phyloP scores from a whole-genome alignment of 1,139 yeast species.

The Protomyces gravidus region DNA sequence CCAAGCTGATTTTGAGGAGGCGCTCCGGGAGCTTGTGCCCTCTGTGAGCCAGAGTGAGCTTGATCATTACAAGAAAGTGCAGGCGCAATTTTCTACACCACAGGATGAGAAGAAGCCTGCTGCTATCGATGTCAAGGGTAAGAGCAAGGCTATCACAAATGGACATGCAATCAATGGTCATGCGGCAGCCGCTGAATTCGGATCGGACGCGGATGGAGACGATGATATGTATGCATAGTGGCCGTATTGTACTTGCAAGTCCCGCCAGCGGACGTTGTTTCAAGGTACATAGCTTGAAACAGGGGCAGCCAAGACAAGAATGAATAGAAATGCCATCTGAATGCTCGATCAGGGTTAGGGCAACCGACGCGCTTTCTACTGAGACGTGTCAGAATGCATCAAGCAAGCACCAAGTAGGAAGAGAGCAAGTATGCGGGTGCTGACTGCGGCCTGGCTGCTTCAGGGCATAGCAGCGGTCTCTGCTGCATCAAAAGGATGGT shows the following conservation, averaged over 20 bases:
- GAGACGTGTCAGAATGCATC: too few relatives aligned
- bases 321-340: background rate
- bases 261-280: too few relatives aligned
- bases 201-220: slow-evolving; percentile 6
- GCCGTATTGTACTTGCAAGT: too few relatives aligned
- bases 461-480: slow-evolving; percentile 6
- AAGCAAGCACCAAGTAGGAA: too few relatives aligned
- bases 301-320: background rate
- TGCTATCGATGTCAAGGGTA: slow-evolving; percentile 12
- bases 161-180: slow-evolving; percentile 8
- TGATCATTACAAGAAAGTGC: slow-evolving; percentile 69
- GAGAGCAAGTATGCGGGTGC: too few relatives aligned
- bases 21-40: slow-evolving; percentile 68
- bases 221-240: slow-evolving; percentile 21
- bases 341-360: background rate
- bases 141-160: slow-evolving; percentile 3
- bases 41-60: slow-evolving; percentile 86
- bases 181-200: background rate
- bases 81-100: slow-evolving; percentile 54
- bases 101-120: background rate
- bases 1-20: slow-evolving; percentile 68
- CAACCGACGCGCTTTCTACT: too few relatives aligned
- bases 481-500: slow-evolving; percentile 4
- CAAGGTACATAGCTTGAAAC: too few relatives aligned
- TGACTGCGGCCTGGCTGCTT: background rate